These are phyloP conservation scores for Chloroidium sp. DNA, from an alignment of 163 green algal genomes.

Conservation along the genomic window DNA sequence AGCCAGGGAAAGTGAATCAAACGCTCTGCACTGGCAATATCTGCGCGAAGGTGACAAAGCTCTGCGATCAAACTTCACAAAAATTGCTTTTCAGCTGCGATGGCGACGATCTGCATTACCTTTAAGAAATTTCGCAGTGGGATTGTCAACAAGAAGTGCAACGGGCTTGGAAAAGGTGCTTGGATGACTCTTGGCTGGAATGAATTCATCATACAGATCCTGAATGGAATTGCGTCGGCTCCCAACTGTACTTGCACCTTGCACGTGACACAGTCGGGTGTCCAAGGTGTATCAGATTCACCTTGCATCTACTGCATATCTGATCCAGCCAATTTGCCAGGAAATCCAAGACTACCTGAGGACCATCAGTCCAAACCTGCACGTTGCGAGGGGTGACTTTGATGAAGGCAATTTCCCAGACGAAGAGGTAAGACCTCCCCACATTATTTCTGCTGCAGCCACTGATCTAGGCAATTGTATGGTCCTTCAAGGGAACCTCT, in stretches of 20 bases:
- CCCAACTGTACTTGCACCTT: too few species aligned
- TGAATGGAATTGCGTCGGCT: too few species aligned
- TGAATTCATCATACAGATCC: too few species aligned
- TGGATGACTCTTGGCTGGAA: too few species aligned
- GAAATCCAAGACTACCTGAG: slow-evolving; percentile 78
- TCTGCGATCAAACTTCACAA: background rate
- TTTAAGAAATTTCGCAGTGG: background rate
- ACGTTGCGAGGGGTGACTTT: slow-evolving; percentile 82
- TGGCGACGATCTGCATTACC: background rate
- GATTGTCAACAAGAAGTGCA: too few species aligned
- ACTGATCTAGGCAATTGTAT: background rate
- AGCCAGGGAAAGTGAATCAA: slow-evolving; percentile 87
- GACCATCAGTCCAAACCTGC: slow-evolving; percentile 72
- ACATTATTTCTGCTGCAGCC: background rate
- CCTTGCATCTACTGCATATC: too few species aligned
- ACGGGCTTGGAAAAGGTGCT: too few species aligned
- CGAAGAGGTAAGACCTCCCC: slow-evolving; percentile 17
- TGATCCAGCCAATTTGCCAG: slow-evolving; percentile 15
- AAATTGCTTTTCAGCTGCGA: background rate
- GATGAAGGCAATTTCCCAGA: slow-evolving; percentile 74
- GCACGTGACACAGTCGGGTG: too few species aligned
- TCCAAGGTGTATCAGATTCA: too few species aligned
- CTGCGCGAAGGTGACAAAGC: slow-evolving; percentile 50
- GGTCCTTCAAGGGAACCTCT: too few species aligned
- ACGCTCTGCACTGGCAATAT: slow-evolving; percentile 87